These are phyloP conservation scores for Sistotremastrum suecicum DNA, from an alignment of 768 basidiomycete genomes.

Conservation along the genomic window DNA sequence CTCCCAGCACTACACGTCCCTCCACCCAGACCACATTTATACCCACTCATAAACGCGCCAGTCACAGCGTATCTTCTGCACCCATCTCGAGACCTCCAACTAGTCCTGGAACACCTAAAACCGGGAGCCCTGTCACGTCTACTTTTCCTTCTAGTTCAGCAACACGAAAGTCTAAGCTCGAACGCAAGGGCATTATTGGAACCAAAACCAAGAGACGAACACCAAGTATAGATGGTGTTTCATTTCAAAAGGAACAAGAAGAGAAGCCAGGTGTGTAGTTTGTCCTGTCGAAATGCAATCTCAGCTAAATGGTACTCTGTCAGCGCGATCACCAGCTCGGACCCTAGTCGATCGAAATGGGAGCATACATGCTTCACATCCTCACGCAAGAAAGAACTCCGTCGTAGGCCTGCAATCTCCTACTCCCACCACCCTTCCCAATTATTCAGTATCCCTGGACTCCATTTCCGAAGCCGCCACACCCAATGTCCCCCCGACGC, in stretches of 20 bases:
- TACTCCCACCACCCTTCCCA: background rate
- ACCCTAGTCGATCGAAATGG: no score
- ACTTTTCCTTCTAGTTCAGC: conserved; percentile 10
- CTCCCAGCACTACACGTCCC: conserved; percentile 19
- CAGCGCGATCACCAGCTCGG: no score
- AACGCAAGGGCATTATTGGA: no score
- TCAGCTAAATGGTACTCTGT: no score
- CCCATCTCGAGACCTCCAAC: conserved; percentile 73
- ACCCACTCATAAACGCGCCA: conserved; percentile 46
- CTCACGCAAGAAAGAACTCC: conserved; percentile 67
- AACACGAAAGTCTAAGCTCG: no score
- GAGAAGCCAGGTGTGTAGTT: background rate
- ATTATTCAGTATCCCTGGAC: conserved; percentile 20
- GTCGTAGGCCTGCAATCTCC: conserved; percentile 28
- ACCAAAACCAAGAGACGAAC: no score
- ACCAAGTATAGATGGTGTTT: no score
- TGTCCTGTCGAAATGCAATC: background rate
- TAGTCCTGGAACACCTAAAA: conserved; percentile 50
- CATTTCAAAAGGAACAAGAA: background rate
- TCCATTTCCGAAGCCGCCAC: conserved; percentile 17
- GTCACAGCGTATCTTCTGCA: conserved; percentile 73
- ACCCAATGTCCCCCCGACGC: conserved; percentile 17
- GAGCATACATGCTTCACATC: conserved; percentile 28
- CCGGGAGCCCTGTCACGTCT: conserved; percentile 21
- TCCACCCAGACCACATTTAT: conserved; percentile 11